A percentile compares a stretch with the other conserved stretches of the same genome.
Conservation (phyloP, 192 early-diverging fungal species). For the Funneliformis geosporum region DNA sequence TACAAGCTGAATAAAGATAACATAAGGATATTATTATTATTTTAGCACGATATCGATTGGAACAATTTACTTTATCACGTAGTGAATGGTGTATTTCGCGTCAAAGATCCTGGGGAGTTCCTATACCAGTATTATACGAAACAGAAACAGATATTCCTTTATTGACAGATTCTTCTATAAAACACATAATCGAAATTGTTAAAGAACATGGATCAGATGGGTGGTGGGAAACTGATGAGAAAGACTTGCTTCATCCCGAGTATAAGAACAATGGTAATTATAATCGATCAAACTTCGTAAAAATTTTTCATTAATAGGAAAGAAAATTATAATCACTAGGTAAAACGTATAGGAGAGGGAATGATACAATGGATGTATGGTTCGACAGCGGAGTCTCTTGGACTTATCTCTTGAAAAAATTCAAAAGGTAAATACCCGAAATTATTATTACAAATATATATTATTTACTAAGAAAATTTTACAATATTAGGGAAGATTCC, state of each 20-base stretch:
- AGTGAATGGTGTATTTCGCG: slow-evolving; percentile 86
- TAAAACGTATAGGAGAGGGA: slow-evolving; percentile 55
- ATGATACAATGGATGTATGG: slow-evolving; percentile 88
- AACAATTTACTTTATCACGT: slow-evolving; percentile 65
- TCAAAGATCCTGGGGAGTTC: slow-evolving; percentile 81
- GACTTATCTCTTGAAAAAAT: slow-evolving; percentile 60
- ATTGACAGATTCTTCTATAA: slow-evolving; percentile 62
- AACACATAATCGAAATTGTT: slow-evolving; percentile 64
- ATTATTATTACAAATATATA: not conserved
- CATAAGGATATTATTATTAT: not conserved
- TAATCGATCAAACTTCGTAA: not conserved
- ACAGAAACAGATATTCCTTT: slow-evolving; percentile 60
- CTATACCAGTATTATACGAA: slow-evolving; percentile 77
- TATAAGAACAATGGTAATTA: slow-evolving; percentile 54
- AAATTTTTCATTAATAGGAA: not conserved
- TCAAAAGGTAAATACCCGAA: slow-evolving; percentile 25
- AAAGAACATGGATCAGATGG: slow-evolving; percentile 60
- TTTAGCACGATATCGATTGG: slow-evolving; percentile 49
- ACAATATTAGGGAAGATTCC: slow-evolving; percentile 29
- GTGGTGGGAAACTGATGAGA: slow-evolving; percentile 71
- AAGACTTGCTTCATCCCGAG: slow-evolving; percentile 59
- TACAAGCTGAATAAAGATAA: not conserved
- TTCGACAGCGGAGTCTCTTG: slow-evolving; percentile 83
- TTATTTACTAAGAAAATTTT: not conserved
- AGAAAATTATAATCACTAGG: not conserved